Conservation (phyloP, 305 asterid genomes). For the Plantago rigida region DNA sequence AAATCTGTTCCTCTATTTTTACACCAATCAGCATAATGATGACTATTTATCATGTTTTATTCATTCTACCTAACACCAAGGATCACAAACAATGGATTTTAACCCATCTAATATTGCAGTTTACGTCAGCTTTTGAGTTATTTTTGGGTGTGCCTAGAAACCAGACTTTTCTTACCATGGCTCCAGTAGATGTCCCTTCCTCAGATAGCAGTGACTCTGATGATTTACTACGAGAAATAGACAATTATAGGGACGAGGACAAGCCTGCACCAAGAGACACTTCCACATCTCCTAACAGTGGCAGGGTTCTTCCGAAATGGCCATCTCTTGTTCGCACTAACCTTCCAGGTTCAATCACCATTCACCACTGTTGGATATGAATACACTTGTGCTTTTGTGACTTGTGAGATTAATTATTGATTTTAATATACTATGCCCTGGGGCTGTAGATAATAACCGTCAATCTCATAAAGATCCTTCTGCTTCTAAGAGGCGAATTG, state of each 20-base stretch:
- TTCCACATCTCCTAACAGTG: conserved; percentile 27
- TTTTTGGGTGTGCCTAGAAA: conserved; percentile 17
- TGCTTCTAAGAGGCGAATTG: conserved; percentile 33
- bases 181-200: conserved; percentile 59
- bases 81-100: background rate
- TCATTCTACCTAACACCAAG: conserved; percentile 4
- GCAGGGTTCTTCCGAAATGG: conserved; percentile 50
- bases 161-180: conserved; percentile 33
- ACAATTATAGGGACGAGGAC: conserved; percentile 36
- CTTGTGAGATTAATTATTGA: conserved; percentile 16
- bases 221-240: conserved; percentile 72
- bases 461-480: conserved; percentile 27
- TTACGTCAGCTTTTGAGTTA: conserved; percentile 34
- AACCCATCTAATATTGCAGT: conserved; percentile 27
- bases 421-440: conserved; percentile 15
- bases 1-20: too few relatives aligned
- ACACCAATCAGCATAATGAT: too few relatives aligned
- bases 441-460: conserved; percentile 34
- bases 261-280: conserved; percentile 51
- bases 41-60: background rate
- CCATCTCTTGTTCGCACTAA: conserved; percentile 24
- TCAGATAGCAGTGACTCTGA: conserved; percentile 34
- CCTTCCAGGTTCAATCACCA: conserved; percentile 34
- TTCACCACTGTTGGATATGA: conserved; percentile 13
- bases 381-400: conserved; percentile 12